These are phyloP conservation scores for Laetiporus sulphureus DNA, from an alignment of 1,284 basidiomycete genomes.

Conservation along the genomic window DNA sequence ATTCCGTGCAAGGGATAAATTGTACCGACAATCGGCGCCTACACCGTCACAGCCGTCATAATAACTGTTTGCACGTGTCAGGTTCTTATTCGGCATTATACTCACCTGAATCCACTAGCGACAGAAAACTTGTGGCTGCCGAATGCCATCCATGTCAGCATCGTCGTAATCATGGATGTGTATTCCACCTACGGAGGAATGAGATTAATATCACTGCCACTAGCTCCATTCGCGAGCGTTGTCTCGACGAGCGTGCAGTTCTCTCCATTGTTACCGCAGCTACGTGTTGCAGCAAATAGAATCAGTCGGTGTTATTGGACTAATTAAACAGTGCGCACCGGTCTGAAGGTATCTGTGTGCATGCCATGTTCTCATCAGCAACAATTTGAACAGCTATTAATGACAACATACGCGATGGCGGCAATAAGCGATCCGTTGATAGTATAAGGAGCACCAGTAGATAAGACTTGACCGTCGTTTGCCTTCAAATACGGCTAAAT, in stretches of 20 bases:
- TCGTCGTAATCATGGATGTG: neutral
- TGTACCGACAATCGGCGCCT: neutral
- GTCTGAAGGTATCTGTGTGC: constrained; percentile 1
- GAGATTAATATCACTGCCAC: neutral
- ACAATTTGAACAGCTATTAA: neutral
- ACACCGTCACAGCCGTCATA: neutral
- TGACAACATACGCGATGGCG: neutral
- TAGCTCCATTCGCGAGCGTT: neutral
- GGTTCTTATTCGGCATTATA: neutral
- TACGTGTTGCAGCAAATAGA: neutral
- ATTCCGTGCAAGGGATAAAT: too few species aligned
- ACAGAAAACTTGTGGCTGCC: neutral
- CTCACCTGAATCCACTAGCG: neutral
- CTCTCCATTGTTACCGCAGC: neutral
- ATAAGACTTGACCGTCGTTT: neutral
- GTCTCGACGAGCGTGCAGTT: neutral
- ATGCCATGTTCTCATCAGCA: too few species aligned
- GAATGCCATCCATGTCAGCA: neutral
- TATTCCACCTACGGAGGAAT: neutral
- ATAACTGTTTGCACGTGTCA: neutral
- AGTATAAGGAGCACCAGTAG: neutral
- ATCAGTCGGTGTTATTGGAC: neutral
- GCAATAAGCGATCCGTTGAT: neutral
- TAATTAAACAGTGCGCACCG: neutral
- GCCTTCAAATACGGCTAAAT: neutral